Evolutionary conservation across 371 early-diverging fungal species (phyloP).

Genomic region (Mortierella sp.): DNA sequence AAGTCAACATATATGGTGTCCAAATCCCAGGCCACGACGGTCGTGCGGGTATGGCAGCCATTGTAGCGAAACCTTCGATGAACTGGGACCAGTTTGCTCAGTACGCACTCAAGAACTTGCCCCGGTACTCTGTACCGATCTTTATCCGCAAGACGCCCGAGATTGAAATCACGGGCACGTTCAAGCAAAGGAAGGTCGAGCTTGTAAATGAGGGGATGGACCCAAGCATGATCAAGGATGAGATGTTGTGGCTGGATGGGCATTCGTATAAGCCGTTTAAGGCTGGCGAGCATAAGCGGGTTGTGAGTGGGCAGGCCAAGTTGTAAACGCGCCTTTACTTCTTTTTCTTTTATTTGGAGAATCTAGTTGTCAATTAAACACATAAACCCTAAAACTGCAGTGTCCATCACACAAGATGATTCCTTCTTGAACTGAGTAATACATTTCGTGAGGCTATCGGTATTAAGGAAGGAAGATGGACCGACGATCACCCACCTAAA

Average conservation of each 20-base stretch:
- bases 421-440: background rate
- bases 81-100: slow-evolving; percentile 48
- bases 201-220: slow-evolving; percentile 66
- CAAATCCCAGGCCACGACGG: slow-evolving; percentile 71
- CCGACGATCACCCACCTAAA: too few species aligned
- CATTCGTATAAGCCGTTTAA: slow-evolving; percentile 64
- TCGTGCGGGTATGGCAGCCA: slow-evolving; percentile 83
- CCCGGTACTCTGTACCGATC: slow-evolving; percentile 73
- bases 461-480: background rate
- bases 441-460: background rate
- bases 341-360: too few species aligned
- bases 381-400: background rate
- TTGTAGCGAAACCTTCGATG: slow-evolving; percentile 58
- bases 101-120: slow-evolving; percentile 63
- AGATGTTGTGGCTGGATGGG: slow-evolving; percentile 64
- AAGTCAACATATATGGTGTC: slow-evolving; percentile 77
- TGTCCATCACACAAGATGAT: background rate
- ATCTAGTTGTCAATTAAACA: background rate
- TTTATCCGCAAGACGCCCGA: slow-evolving; percentile 66
- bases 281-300: slow-evolving; percentile 34
- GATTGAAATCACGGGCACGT: slow-evolving; percentile 69
- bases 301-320: slow-evolving; percentile 42
- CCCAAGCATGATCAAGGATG: slow-evolving; percentile 42
- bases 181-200: slow-evolving; percentile 68
- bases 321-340: slow-evolving; percentile 9